Conservation (phyloP, 78 protist species). For the Isochrysis galbana region DNA sequence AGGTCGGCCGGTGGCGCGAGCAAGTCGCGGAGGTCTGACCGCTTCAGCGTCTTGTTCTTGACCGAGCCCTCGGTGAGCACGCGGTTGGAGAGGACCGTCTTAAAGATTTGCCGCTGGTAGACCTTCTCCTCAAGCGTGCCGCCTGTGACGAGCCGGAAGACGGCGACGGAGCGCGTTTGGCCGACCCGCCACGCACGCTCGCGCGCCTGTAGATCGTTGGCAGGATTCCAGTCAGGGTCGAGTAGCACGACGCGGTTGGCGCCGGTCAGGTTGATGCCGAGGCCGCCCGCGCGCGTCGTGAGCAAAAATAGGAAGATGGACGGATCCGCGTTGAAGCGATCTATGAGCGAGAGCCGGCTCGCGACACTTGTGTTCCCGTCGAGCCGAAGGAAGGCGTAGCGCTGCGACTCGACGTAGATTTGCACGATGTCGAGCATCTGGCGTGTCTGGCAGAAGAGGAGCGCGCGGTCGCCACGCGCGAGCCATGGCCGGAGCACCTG, state of each 20-base stretch:
- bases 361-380: conserved; percentile 89
- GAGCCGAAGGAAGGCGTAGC: conserved; percentile 70
- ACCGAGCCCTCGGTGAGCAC: conserved; percentile 86
- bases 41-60: conserved; percentile 40
- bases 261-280: conserved; percentile 95
- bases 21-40: conserved; percentile 60
- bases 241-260: conserved; percentile 90
- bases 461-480: conserved; percentile 72
- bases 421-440: conserved; percentile 93
- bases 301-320: conserved; percentile 82
- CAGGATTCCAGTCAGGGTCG: conserved; percentile 97
- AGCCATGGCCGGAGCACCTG: conserved; percentile 83
- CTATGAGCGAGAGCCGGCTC: conserved; percentile 54
- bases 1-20: conserved; percentile 26
- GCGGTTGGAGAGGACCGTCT: conserved; percentile 82
- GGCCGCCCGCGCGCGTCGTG: conserved; percentile 91
- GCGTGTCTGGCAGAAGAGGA: conserved; percentile 90
- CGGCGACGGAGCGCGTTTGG: conserved; percentile 79
- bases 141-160: conserved; percentile 78
- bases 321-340: conserved; percentile 57
- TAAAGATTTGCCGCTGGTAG: conserved; percentile 95
- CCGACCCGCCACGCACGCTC: conserved; percentile 97
- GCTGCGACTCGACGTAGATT: background rate
- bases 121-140: conserved; percentile 96
- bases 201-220: conserved; percentile 86